Percentiles rank a stretch among this genome's conserved stretches.
These are phyloP conservation scores for Hanseniaspora lachancei DNA, from an alignment of 805 yeast genomes.

Conservation along the genomic window DNA sequence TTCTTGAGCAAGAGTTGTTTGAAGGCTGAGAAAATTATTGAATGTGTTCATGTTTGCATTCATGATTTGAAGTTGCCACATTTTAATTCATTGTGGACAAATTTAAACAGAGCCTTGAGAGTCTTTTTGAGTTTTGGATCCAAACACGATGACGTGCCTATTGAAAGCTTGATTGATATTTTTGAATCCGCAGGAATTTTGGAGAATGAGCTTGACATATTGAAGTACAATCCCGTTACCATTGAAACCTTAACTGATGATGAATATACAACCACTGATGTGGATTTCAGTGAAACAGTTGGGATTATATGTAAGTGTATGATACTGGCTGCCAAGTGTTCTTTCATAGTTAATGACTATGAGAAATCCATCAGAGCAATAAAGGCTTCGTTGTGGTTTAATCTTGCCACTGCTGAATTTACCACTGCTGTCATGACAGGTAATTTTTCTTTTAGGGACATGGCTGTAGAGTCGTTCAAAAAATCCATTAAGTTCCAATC, in stretches of 20 bases:
- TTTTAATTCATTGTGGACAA: constrained; percentile 54
- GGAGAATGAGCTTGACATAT: constrained; percentile 21
- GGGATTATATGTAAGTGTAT: constrained; percentile 32
- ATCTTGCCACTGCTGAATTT: constrained; percentile 56
- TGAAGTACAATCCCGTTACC: constrained; percentile 1
- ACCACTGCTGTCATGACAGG: constrained; percentile 31
- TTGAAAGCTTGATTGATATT: constrained; percentile 27
- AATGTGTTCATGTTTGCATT: constrained; percentile 18
- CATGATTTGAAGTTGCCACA: constrained; percentile 15
- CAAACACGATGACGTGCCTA: constrained; percentile 38
- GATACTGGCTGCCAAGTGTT: constrained; percentile 37
- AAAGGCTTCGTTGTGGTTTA: constrained; percentile 46
- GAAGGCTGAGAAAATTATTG: constrained; percentile 36
- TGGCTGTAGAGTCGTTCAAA: constrained; percentile 47
- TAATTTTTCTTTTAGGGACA: constrained; percentile 29
- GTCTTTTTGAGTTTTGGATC: constrained; percentile 45
- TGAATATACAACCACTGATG: constrained; percentile 20
- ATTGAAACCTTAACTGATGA: background rate
- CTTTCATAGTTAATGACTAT: constrained; percentile 23
- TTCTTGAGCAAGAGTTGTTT: constrained; percentile 53
- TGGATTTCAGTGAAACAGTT: constrained; percentile 21
- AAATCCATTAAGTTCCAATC: constrained; percentile 61
- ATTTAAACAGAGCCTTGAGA: constrained; percentile 43
- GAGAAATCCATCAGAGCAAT: constrained; percentile 32
- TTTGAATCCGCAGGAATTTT: constrained; percentile 17